Percentiles rank a stretch among this genome's conserved stretches.
These are phyloP conservation scores for Euphrasia arctica DNA, from an alignment of 305 asterid species.

Conservation along the genomic window DNA sequence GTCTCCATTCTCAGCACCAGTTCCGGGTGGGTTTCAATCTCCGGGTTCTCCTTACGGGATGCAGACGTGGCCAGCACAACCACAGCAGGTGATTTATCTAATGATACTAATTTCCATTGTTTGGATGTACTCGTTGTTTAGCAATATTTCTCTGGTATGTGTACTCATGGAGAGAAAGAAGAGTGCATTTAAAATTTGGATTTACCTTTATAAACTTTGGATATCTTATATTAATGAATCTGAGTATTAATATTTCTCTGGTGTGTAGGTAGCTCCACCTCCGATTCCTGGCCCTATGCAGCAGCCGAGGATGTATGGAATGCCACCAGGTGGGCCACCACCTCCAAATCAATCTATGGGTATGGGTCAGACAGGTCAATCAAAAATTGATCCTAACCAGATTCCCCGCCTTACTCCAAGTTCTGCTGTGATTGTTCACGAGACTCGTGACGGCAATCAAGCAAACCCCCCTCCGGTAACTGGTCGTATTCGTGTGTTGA, in stretches of 20 bases:
- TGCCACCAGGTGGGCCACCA: conserved; percentile 65
- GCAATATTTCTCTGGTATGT: conserved; percentile 9
- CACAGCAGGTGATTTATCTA: conserved; percentile 60
- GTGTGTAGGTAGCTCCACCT: conserved; percentile 66
- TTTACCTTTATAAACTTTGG: too few relatives aligned
- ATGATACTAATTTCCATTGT: not conserved
- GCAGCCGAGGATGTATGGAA: conserved; percentile 70
- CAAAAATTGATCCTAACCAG: conserved; percentile 90
- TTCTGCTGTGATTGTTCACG: conserved; percentile 70
- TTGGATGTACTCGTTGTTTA: conserved; percentile 14
- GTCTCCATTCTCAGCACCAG: conserved; percentile 62
- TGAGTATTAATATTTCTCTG: conserved; percentile 23
- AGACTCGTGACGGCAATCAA: conserved; percentile 95
- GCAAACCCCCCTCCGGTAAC: conserved; percentile 98
- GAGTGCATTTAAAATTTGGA: too few relatives aligned
- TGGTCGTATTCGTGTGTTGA: conserved; percentile 16
- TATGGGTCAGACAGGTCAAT: conserved; percentile 67
- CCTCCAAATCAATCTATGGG: conserved; percentile 74
- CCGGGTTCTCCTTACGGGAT: conserved; percentile 64
- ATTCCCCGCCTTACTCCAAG: conserved; percentile 83
- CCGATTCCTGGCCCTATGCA: conserved; percentile 63
- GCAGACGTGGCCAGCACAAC: conserved; percentile 76
- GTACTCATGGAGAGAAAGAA: conserved; percentile 4
- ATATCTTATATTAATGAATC: not conserved
- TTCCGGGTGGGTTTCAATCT: conserved; percentile 52